Base-by-base conservation (phyloP, 31 red algal species). In the Endocladia muricata region DNA sequence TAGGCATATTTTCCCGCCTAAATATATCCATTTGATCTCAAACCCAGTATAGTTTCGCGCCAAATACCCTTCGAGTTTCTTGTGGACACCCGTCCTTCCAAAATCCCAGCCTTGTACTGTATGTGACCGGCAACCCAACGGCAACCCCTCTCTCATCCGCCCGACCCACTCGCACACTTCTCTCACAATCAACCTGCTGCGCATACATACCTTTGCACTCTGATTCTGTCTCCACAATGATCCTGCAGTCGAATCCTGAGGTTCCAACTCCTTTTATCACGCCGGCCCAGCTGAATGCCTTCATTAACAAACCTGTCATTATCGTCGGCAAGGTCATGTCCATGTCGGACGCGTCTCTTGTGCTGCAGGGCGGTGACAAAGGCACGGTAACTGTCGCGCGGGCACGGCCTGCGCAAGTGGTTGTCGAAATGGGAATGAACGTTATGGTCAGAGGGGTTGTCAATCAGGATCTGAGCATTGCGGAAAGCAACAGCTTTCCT, bases 381-480 rank as follows among this genome's bases (percentile, higher is more conserved):
- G 58, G 51, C 2, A 74, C 61, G 23, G 57, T 84, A 28, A 74
- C 67, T 1, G 80, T 84, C 34, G 35, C 66, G 1, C 68, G 80
- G 36, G 61, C 51, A 28, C 55, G 58, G 35, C 80, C 80, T 2
- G 40, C 73, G 11, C 2, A n/a, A 11, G 41, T 78, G 15, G 28
- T 69, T 11, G 9, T 77, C 37, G n/a, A 68, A 34, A 9, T 38
- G 29, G 83, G 83, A 17, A 78, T 76, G 61, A 77, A 87, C 36
- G 33, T 87, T 7, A 29, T 87, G 37, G 48, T 87, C 37, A 60
- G 83, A 19, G 83, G 83, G 28, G 21, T 51, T 19, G 83, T 87
- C 54, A 87, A 87, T 28, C 83, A 76, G 51, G 83, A 87, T 38
- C 56, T 87, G 13, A 59, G 73, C 23, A 58, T 86, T 33, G 70